These are phyloP conservation scores for Plasmodium billcollinsi DNA, from an alignment of 169 alveolate genomes.

Conservation along the genomic window DNA sequence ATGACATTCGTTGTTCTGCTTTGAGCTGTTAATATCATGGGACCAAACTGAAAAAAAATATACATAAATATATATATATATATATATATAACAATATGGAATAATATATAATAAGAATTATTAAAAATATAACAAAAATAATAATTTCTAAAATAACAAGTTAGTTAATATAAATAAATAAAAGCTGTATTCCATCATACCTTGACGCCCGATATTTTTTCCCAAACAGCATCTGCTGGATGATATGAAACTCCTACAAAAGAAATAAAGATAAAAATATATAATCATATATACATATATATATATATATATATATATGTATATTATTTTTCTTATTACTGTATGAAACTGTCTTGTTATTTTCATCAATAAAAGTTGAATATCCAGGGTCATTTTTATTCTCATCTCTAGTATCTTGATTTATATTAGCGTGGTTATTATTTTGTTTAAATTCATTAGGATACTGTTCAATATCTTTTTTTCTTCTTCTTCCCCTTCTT, in stretches of 20 bases:
- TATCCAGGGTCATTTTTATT: constrained; percentile 21
- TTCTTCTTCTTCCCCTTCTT: constrained; percentile 61
- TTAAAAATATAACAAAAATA: not conserved
- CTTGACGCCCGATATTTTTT: constrained; percentile 66
- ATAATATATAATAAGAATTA: no score
- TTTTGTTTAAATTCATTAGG: not conserved
- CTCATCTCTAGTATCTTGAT: constrained; percentile 19
- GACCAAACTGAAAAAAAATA: constrained; percentile 42
- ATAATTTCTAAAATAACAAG: not conserved
- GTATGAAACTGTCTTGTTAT: constrained; percentile 57
- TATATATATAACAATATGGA: not conserved
- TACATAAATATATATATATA: not conserved
- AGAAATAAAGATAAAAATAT: constrained; percentile 5
- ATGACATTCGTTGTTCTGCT: constrained; percentile 73
- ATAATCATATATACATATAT: not conserved
- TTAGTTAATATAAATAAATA: not conserved
- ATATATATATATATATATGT: not conserved
- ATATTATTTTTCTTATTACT: constrained; percentile 22
- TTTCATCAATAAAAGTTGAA: constrained; percentile 66
- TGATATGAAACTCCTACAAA: constrained; percentile 42
- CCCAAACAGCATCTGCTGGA: constrained; percentile 74
- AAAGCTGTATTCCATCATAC: not conserved
- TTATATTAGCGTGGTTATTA: not conserved
- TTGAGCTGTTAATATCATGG: constrained; percentile 67
- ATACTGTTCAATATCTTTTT: constrained; percentile 18